Evolutionary conservation across 768 basidiomycete species (phyloP), one percentile per base, ranked within the genome.

Genomic region (Sutorius australiensis): DNA sequence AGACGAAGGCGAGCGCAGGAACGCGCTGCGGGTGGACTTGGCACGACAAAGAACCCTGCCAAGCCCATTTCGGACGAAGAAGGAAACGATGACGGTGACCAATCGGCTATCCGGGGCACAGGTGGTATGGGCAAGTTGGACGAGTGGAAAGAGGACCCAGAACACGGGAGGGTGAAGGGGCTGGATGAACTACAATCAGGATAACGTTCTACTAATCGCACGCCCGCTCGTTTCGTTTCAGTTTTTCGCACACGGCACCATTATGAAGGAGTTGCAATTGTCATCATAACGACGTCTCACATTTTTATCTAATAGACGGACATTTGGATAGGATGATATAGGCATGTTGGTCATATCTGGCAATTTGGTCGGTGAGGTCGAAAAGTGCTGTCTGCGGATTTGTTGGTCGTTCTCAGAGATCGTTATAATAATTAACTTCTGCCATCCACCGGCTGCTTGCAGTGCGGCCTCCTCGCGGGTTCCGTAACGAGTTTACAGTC

Each of bases 1-100:
- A 72, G 88, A 48, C 72, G 89, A 48, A 73, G 84, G 60, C 75
- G 86, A 57, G 89, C 89, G 30, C 79, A 83, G 67, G 89, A 89
- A 72, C 72, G 87, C 16, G 80, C 80, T 0, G 80, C 80, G 37
- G 68, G 68, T 17, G 68, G 70, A 13, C 54, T 70, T 33, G 61
- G 58, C 10, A 16, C 32, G 46, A 55, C 54, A 37, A 72, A 61
- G 61, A 57, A 55, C 34, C 31, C 56, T 54, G 57, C 54, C 36
- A 61, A 58, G 52, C 24, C 55, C 0, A 31, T 54, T 45, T 56
- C 60, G 41, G 61, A 71, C 37, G 67, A 56, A 39, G 68, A 69
- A 36, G 67, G 67, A 4, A 17, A 51, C 6, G 55, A 58, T 17
- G 58, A 59, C 19, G 67, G 51, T 11, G 58, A 60, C 24, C 38